Percentiles rank a stretch among this genome's conserved stretches.
These are phyloP conservation scores for Luvunga scandens DNA, from an alignment of 345 rosid genomes.

Conservation along the genomic window DNA sequence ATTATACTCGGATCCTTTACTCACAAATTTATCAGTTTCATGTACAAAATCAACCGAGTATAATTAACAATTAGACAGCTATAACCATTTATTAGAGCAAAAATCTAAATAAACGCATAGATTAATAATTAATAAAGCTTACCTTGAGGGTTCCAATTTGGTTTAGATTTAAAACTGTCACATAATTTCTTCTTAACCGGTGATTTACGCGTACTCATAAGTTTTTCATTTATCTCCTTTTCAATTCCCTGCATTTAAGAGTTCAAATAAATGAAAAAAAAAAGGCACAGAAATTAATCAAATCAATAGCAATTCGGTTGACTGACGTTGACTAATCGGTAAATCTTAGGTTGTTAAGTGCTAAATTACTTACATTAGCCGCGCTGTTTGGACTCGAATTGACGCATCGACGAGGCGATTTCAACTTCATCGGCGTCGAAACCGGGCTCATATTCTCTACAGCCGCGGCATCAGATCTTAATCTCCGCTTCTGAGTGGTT, in stretches of 20 bases:
- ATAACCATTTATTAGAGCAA: not conserved
- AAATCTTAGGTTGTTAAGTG: not conserved
- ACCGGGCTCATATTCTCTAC: slow-evolving; percentile 6
- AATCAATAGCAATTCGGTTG: not conserved
- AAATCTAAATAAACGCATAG: not conserved
- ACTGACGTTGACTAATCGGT: not conserved
- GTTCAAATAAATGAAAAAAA: not conserved
- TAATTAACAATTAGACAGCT: not conserved
- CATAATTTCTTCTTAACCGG: slow-evolving; percentile 23
- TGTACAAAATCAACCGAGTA: not conserved
- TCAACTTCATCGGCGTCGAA: slow-evolving; percentile 39
- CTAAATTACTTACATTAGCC: slow-evolving; percentile 20
- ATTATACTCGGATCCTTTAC: not conserved
- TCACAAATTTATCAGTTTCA: not conserved
- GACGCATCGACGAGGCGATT: slow-evolving; percentile 49
- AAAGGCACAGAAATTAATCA: not conserved
- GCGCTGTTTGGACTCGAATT: slow-evolving; percentile 32
- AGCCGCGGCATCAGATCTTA: slow-evolving; percentile 40
- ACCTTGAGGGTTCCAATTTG: slow-evolving; percentile 72
- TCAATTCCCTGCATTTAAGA: slow-evolving; percentile 26
- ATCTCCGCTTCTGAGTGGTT: slow-evolving; percentile 49
- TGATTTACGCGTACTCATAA: slow-evolving; percentile 15
- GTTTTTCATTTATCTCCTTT: slow-evolving; percentile 21
- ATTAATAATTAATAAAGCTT: not conserved
- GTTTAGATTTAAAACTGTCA: slow-evolving; percentile 24